Evolutionary conservation across 1,284 basidiomycete species (phyloP), one percentile per base, ranked within the genome.

Genomic region (Ganoderma leucocontextum): DNA sequence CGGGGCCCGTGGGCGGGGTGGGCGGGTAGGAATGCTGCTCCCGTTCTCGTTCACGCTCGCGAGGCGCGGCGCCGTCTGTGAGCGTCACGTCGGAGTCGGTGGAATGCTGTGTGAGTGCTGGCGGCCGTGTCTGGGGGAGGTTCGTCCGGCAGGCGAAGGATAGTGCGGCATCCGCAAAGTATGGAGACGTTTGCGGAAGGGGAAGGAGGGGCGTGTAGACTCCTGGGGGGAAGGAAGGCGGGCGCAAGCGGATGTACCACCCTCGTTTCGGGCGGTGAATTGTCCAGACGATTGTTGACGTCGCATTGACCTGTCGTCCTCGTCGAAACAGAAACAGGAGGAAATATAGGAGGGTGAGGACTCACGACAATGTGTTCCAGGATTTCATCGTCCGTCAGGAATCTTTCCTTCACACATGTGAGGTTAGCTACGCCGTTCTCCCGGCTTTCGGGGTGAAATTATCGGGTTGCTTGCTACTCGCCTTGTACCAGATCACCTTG

Each of bases 201-300:
- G 92, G 90, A 8, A 83, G 79, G 22, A 94, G 79, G 1, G 89
- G 84, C 49, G 94, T 92, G 75, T 86, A 91, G 19, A 87, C 82
- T 5, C 87, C 88, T 19, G 86, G 86, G 1, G 89, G 89, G 70
- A 91, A 92, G 7, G 82, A 76, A 0, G 92, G 91, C 0, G 91
- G 82, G 25, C 90, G 85, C 25, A 94, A 80, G 60, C 90, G 89
- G 70, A 94, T 88, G 77, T 94, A 94, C 92, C 92, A 94, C 33
- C 92, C 92, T 42, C 90, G 86, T 70, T 88, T 86, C 2, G 92
- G 92, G 9, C 89, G 86, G 75, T 93, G 92, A 35, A 93, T 87
- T 25, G 86, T 87, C 92, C 92, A 94, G 65, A 86, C 84, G 7
- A 92, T 78, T 0, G 84, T 85, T 25, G 85, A 87, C 4, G 86